These are phyloP conservation scores for Hygrocybe punicea DNA, from an alignment of 768 basidiomycete genomes.

Conservation along the genomic window DNA sequence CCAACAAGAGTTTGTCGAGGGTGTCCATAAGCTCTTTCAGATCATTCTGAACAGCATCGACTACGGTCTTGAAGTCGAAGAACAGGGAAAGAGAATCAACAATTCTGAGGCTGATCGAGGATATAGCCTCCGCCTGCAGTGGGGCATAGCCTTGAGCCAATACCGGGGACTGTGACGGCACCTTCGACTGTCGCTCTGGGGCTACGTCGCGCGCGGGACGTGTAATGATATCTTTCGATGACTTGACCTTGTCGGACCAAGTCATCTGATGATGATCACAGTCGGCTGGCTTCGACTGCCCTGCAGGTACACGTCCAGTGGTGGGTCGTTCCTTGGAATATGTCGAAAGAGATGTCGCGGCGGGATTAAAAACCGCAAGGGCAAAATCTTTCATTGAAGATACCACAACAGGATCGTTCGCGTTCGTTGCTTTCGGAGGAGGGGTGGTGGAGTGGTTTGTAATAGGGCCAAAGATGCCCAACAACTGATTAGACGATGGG, in stretches of 20 bases:
- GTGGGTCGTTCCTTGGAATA: slow-evolving; percentile 12
- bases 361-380: slow-evolving; percentile 49
- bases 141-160: slow-evolving; percentile 31
- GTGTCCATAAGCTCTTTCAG: slow-evolving; percentile 56
- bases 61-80: slow-evolving; percentile 45
- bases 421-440: slow-evolving; percentile 22
- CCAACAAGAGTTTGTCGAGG: slow-evolving; percentile 53
- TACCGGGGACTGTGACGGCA: neutral
- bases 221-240: slow-evolving; percentile 34
- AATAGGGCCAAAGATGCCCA: slow-evolving; percentile 42
- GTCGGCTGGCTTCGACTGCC: neutral
- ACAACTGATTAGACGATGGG: slow-evolving; percentile 28
- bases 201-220: slow-evolving; percentile 25
- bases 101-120: slow-evolving; percentile 39
- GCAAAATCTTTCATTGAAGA: slow-evolving; percentile 50
- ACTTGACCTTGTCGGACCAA: slow-evolving; percentile 22
- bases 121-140: slow-evolving; percentile 22
- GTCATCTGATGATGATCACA: slow-evolving; percentile 1
- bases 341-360: slow-evolving; percentile 43
- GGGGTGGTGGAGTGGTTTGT: slow-evolving; percentile 39
- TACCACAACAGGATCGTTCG: slow-evolving; percentile 32
- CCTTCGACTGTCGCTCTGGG: slow-evolving; percentile 9
- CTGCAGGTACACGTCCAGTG: neutral
- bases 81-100: slow-evolving; percentile 47
- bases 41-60: slow-evolving; percentile 48